These are phyloP conservation scores for Sugiyamaella novakii DNA, from an alignment of 1,139 yeast species.

Conservation along the genomic window DNA sequence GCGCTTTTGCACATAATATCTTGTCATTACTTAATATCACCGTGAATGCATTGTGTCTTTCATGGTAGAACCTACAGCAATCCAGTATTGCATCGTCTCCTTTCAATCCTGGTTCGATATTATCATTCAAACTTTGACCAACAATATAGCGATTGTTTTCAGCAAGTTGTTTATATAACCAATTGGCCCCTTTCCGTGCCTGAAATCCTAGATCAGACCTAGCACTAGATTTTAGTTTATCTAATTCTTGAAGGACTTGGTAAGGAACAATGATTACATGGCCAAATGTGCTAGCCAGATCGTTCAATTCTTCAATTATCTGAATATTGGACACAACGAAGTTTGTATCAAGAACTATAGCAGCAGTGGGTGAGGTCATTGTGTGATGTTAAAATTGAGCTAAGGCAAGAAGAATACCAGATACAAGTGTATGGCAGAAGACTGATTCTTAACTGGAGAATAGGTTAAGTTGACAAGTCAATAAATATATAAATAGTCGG, in stretches of 20 bases:
- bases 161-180: constrained; percentile 72
- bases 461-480: too few species aligned
- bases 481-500: too few species aligned
- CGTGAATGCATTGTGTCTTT: constrained; percentile 46
- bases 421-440: too few species aligned
- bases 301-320: constrained; percentile 3
- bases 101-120: constrained; percentile 45
- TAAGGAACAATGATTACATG: constrained; percentile 60
- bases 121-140: constrained; percentile 67
- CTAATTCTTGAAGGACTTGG: constrained; percentile 73
- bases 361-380: constrained; percentile 6
- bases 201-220: constrained; percentile 18
- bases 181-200: constrained; percentile 76
- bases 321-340: constrained; percentile 13
- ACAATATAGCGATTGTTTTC: constrained; percentile 51
- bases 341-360: constrained; percentile 14
- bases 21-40: constrained; percentile 80
- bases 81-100: constrained; percentile 88
- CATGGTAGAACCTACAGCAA: constrained; percentile 69
- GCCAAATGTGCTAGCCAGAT: constrained; percentile 4
- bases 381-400: too few species aligned
- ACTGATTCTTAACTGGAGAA: too few species aligned
- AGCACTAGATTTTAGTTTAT: constrained; percentile 59
- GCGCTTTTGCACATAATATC: constrained; percentile 76
- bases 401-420: too few species aligned